Conservation (phyloP, 2,329 filamentous ascomycete genomes). For the Biscogniauxia mediterranea region DNA sequence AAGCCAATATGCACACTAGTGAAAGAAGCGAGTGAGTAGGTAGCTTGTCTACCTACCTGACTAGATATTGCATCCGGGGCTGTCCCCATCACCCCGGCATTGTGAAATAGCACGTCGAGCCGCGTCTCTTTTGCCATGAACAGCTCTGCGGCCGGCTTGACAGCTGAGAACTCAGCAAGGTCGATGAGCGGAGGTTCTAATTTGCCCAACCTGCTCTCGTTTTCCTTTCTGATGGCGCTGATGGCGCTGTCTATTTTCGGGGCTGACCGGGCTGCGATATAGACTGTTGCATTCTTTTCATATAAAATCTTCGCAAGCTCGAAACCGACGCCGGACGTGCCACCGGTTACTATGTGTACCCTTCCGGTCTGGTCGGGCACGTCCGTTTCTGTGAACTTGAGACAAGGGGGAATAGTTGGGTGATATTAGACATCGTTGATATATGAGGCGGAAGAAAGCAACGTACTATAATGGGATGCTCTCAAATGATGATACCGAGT, state of each 20-base stretch:
- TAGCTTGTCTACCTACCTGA: constrained; percentile 1
- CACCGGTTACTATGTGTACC: constrained; percentile 16
- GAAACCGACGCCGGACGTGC: constrained; percentile 11
- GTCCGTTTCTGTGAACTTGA: constrained; percentile 11
- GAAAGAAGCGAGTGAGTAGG: too few species aligned
- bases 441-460: too few species aligned
- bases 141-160: constrained; percentile 2
- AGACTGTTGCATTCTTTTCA: constrained; percentile 9
- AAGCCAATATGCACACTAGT: too few species aligned
- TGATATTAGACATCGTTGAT: constrained; percentile 3
- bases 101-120: constrained; percentile 5
- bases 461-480: too few species aligned
- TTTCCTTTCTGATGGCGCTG: constrained; percentile 4
- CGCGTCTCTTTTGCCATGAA: constrained; percentile 1
- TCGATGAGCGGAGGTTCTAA: constrained; percentile 8
- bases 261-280: constrained; percentile 7
- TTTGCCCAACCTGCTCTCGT: not conserved
- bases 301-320: constrained; percentile 13
- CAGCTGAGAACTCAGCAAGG: constrained; percentile 8
- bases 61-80: constrained; percentile 5
- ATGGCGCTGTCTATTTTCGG: constrained; percentile 4
- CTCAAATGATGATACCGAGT: too few species aligned
- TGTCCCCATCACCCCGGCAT: constrained; percentile 12
- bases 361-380: constrained; percentile 11
- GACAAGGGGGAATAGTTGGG: constrained; percentile 8